Evolutionary conservation across 2,329 filamentous ascomycete genomes (phyloP), one percentile per base, ranked within the genome.

Genomic region (Bipolaris sorokiniana): DNA sequence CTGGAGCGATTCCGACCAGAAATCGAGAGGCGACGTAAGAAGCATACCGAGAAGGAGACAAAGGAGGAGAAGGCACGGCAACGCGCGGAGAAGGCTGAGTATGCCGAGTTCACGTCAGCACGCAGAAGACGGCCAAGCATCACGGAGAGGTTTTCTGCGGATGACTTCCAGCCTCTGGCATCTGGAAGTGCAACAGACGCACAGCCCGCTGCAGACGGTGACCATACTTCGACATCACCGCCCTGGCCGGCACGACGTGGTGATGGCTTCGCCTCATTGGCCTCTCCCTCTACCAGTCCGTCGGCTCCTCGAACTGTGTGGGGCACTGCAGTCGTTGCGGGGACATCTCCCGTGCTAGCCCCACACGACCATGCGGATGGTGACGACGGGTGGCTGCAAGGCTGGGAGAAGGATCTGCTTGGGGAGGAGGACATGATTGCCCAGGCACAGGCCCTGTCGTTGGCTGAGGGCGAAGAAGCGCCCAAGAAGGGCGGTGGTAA

Each of bases 381-480:
- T 2, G 86, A 92, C 60, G 93, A 97, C 72, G 94, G 93, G 0
- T 97, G 93, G 93, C 80, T 94, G 15, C 88, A 90, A 66, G 91
- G 88, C 1, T 91, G 88, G 88, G 91, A 96, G 68, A 88, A 89
- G 55, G 86, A 97, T 54, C 73, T 96, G 15, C 80, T 87, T 53
- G 89, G 92, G 49, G 80, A 85, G 48, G 76, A 79, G 44, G 76
- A 78, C 44, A 63, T 85, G 45, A 76, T 85, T 13, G 82, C 81
- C 4, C 80, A 82, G 55, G 79, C 81, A 6, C 79, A 81, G 56
- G 71, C 75, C 3, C 59, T 77, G 64, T 76, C 75, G 3, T 44
- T 77, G 13, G 68, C 65, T 4, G 72, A 70, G 56, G 67, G 54
- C 31, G 69, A 67, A 55, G 67, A 67, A 54, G 48, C 59, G 34